Evolutionary conservation across 2,329 filamentous ascomycete genomes (phyloP), one percentile per base, ranked within the genome.

Genomic region (Rhinocladiella similis): DNA sequence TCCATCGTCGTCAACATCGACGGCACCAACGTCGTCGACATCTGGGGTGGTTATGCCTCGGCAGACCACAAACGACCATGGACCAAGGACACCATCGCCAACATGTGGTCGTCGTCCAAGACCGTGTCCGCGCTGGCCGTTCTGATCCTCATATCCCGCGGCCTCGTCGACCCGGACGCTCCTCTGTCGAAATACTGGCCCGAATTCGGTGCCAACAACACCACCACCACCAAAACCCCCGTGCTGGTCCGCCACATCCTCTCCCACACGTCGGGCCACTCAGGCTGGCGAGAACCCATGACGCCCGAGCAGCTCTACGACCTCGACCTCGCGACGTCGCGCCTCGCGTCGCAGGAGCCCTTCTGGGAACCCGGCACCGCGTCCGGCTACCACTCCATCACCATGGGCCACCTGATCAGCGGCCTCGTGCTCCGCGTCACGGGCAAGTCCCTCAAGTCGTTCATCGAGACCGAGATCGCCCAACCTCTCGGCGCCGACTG

Each of bases 401-500:
- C 63, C 6, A 71, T 74, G 50, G 78, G 77, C 2, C 71, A 74
- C 54, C 61, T 78, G 1, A 52, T 80, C 1, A 74, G 75, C 3
- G 77, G 78, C 55, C 48, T 81, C 1, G 68, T 81, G 2, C 68
- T 69, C 1, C 71, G 77, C 0, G 62, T 69, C 0, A 75, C 68
- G 0, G 77, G 77, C 0, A 73, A 75, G 56, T 57, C 70, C 0
- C 57, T 81, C 36, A 69, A 66, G n/a, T 65, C 78, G 29, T 80
- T 80, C 56, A 68, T 78, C 22, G 63, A 60, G 1, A 71, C 75
- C 1, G 73, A 77, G 48, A 74, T 82, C 19, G 68, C 75, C 0
- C 63, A 48, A 0, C 77, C 79, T 0, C 59, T 77, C 3, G 61
- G 62, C 0, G 78, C 78, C 1, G 80, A 81, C 61, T 80, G 80